Percentiles rank a stretch among this genome's conserved stretches.
Evolutionary conservation across 768 basidiomycete species (phyloP).

Genomic region (Trametes cingulata): DNA sequence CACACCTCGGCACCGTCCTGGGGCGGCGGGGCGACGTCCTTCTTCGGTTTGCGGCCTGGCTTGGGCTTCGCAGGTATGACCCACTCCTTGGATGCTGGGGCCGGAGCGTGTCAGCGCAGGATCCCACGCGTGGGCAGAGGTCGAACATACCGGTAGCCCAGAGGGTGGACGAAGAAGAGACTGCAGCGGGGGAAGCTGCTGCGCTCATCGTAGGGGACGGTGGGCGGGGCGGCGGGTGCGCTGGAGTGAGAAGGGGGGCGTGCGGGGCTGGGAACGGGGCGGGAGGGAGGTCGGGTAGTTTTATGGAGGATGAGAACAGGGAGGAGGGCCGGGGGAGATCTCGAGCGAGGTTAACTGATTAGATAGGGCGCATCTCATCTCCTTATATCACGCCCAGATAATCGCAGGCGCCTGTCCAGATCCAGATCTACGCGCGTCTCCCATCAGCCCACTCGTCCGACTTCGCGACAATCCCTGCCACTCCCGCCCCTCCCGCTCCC

Average conservation of each 20-base stretch:
- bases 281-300: conserved; percentile 26
- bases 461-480: not conserved
- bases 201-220: conserved; percentile 26
- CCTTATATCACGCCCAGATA: conserved; percentile 22
- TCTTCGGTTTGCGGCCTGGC: conserved; percentile 87
- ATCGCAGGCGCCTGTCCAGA: conserved; percentile 10
- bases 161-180: conserved; percentile 56
- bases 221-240: conserved; percentile 4
- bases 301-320: conserved; percentile 26
- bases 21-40: conserved; percentile 43
- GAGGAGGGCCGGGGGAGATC: conserved; percentile 14
- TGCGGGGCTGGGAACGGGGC: conserved; percentile 28
- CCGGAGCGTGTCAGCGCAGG: conserved; percentile 12
- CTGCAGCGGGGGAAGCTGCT: conserved; percentile 33
- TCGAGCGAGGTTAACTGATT: conserved; percentile 47
- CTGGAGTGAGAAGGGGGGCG: conserved; percentile 9
- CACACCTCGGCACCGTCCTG: conserved; percentile 55
- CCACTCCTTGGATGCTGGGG: conserved; percentile 85
- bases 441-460: conserved; percentile 5
- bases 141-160: conserved; percentile 70
- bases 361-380: conserved; percentile 40
- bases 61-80: conserved; percentile 84
- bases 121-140: conserved; percentile 5
- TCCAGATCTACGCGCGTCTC: conserved; percentile 1
- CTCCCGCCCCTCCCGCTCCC: not conserved